Evolutionary conservation across 441 rosid genomes (phyloP), one percentile per base, ranked within the genome.

Genomic region (Populus trichocarpa): DNA sequence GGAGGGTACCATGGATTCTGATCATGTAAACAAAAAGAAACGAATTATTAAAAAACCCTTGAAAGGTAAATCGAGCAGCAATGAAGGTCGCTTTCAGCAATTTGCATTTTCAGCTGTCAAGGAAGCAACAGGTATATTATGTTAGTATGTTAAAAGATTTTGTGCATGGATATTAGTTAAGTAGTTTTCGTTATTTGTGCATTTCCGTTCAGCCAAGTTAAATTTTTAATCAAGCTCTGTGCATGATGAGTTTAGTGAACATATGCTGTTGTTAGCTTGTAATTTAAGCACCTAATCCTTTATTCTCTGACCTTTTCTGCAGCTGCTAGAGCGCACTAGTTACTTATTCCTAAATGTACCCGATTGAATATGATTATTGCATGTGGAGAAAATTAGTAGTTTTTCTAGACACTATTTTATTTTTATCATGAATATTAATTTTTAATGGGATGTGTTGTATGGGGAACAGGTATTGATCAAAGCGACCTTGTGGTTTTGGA

Each of bases 81-180:
- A 90, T 82, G 94, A 91, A 71, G 74, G 35, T 46, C n/a, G 14
- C 78, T 79, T 87, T 74, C 87, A 81, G 78, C 84, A 88, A 70
- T 69, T 83, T 86, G 97, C 98, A 33, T 91, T 88, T 85, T 86
- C 83, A 71, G 89, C 92, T 72, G 86, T 96, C 67, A 80, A 89
- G 83, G 93, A 89, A 78, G 87, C 87, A 74, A 78, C 89, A 35
- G 91, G 97, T 90, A 81, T 79, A 72, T 8, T 33, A 53, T 77
- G 73, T 77, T 57, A 57, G 69, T 57, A 13, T 12, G 28, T 57
- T 30, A 33, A 42, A 26, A 40, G 68, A n/a, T 18, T 1, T 18
- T 53, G 63, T 53, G 16, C 33, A 26, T 16, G 23, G 28, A 67
- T 14, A 12, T 50, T 28, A 5, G 63, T 74, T 67, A 46, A 30